Evolutionary conservation across 2,329 filamentous ascomycete species (phyloP).

Genomic region (Paramyrothecium roridum): DNA sequence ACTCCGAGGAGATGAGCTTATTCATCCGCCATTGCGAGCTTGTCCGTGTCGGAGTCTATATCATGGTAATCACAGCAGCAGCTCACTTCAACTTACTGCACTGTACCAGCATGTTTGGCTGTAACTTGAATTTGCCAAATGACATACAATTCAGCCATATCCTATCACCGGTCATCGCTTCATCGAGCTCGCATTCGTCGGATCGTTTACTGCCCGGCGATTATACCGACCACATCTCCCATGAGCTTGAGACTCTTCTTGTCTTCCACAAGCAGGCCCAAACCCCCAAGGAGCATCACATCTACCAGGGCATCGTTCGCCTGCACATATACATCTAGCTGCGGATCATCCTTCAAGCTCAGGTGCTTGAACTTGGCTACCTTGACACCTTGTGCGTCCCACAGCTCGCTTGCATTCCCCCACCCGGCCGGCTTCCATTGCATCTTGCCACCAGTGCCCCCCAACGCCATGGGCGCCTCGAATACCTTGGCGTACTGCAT

Average conservation of each 20-base stretch:
- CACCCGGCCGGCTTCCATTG: background rate
- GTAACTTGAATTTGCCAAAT: no score
- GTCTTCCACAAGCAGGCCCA: slow-evolving; percentile 1
- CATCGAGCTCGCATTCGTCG: background rate
- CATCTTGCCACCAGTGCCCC: slow-evolving; percentile 1
- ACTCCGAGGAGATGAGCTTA: no score
- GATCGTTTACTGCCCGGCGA: background rate
- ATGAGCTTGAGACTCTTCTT: background rate
- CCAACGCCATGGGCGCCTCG: background rate
- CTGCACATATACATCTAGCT: slow-evolving; percentile 1
- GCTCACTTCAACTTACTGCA: no score
- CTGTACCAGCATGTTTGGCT: no score
- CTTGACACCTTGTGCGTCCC: background rate
- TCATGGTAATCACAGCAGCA: no score
- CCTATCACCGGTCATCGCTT: no score
- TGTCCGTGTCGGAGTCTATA: no score
- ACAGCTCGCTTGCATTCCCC: background rate
- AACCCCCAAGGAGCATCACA: background rate
- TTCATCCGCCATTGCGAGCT: no score
- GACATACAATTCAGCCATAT: no score
- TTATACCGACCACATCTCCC: background rate
- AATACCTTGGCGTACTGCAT: slow-evolving; percentile 2
- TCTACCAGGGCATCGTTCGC: background rate
- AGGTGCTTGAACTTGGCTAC: background rate
- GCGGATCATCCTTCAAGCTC: background rate